These are phyloP conservation scores for Mortierella antarctica DNA, from an alignment of 192 early-diverging fungal species.

Conservation along the genomic window DNA sequence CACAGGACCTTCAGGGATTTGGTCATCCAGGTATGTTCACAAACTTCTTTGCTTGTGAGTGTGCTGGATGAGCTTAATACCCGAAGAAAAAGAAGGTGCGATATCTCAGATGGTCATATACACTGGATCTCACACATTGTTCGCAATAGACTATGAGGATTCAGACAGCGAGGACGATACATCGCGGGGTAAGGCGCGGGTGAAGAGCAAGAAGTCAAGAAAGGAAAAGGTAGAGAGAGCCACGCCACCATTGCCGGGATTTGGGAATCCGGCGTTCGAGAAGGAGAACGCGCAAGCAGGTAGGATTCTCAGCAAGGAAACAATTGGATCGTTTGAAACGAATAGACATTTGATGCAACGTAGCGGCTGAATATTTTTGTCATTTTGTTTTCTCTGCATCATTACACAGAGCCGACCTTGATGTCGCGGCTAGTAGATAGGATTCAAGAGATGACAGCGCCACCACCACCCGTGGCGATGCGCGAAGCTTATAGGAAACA, in stretches of 20 bases:
- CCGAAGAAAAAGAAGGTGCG: not conserved
- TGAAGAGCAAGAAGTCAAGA: slow-evolving; percentile 1
- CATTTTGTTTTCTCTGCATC: not conserved
- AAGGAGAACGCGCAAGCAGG: slow-evolving; percentile 10
- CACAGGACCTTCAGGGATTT: slow-evolving; percentile 34
- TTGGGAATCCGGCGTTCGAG: slow-evolving; percentile 44
- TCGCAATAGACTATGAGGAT: slow-evolving; percentile 26
- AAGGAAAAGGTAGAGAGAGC: slow-evolving; percentile 4
- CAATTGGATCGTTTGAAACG: too few species aligned
- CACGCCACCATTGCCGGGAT: slow-evolving; percentile 42
- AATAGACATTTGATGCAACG: too few species aligned
- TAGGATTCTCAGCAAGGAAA: not conserved
- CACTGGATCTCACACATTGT: not conserved
- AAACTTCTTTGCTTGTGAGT: not conserved
- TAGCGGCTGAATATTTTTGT: not conserved
- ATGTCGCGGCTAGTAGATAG: slow-evolving; percentile 34
- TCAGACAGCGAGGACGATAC: slow-evolving; percentile 27
- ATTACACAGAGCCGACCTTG: slow-evolving; percentile 11
- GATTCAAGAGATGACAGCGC: slow-evolving; percentile 43
- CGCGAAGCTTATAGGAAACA: slow-evolving; percentile 35
- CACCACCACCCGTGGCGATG: slow-evolving; percentile 46
- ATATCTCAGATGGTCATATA: not conserved
- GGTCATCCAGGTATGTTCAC: slow-evolving; percentile 31
- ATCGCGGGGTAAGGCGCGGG: not conserved
- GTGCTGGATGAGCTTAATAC: not conserved